Conservation (phyloP, 2,329 filamentous ascomycete genomes). For the Triangularia setosa region DNA sequence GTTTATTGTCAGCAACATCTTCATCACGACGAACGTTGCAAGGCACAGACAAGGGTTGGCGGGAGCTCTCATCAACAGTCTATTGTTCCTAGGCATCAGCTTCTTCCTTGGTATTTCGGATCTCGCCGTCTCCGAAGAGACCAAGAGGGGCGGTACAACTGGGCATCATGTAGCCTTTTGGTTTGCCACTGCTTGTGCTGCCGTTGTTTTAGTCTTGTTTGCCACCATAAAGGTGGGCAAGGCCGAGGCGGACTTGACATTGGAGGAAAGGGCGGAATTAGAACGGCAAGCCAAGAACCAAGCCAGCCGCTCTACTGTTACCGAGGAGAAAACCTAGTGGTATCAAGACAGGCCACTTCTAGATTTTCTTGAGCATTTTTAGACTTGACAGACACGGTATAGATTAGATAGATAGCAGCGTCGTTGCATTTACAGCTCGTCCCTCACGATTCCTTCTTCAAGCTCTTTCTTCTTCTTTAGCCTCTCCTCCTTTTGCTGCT, state of each 20-base stretch:
- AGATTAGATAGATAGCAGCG: neutral
- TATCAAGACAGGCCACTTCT: neutral
- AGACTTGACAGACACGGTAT: neutral
- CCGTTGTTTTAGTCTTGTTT: slow-evolving; percentile 49
- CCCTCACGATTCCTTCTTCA: slow-evolving; percentile 21
- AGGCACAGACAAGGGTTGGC: slow-evolving; percentile 65
- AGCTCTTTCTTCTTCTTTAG: slow-evolving; percentile 21
- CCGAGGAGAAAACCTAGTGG: neutral
- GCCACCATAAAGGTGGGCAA: slow-evolving; percentile 53
- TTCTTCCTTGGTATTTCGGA: slow-evolving; percentile 69
- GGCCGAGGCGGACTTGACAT: slow-evolving; percentile 34
- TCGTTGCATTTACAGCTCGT: slow-evolving; percentile 23
- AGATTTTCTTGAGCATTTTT: neutral
- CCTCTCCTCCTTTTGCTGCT: slow-evolving; percentile 25
- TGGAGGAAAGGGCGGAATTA: slow-evolving; percentile 23
- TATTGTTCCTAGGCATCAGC: slow-evolving; percentile 69
- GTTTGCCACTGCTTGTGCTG: slow-evolving; percentile 57
- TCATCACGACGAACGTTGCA: slow-evolving; percentile 70
- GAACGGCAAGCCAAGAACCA: slow-evolving; percentile 6
- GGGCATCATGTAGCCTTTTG: slow-evolving; percentile 66
- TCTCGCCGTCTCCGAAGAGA: slow-evolving; percentile 52
- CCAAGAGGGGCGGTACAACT: slow-evolving; percentile 38
- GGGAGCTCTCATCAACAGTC: slow-evolving; percentile 65
- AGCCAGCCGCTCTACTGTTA: neutral
- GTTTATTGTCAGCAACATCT: slow-evolving; percentile 72